phyloP scores from a whole-genome alignment of 2,329 filamentous ascomycete species.

The Cladophialophora yegresii region DNA sequence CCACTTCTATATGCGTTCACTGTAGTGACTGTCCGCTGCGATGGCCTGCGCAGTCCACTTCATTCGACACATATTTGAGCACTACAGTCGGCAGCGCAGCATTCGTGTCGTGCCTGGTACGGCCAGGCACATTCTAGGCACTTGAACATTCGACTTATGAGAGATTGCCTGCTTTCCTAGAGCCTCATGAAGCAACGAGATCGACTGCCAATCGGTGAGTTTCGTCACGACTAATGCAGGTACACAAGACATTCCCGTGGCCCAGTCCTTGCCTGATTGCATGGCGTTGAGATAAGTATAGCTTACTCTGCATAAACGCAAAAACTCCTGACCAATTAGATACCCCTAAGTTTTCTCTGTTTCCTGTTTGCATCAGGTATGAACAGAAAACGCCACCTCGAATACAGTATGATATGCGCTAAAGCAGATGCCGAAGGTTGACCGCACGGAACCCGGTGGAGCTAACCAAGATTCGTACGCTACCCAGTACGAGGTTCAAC shows the following conservation, averaged over 20 bases:
- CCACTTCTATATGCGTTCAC: constrained; percentile 10
- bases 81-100: background rate
- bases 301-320: constrained; percentile 14
- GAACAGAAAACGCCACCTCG: background rate
- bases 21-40: background rate
- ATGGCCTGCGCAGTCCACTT: background rate
- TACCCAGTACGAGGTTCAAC: too few species aligned
- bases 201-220: constrained; percentile 20
- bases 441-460: background rate
- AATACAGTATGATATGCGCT: background rate
- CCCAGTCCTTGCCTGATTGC: constrained; percentile 9
- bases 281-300: constrained; percentile 27
- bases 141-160: background rate
- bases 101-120: background rate
- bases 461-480: background rate
- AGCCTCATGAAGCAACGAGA: constrained; percentile 5
- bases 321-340: constrained; percentile 18
- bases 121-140: background rate
- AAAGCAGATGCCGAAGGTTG: background rate
- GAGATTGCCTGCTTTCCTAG: background rate
- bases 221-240: constrained; percentile 29
- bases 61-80: background rate
- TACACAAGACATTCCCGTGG: constrained; percentile 33
- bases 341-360: constrained; percentile 1
- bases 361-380: constrained; percentile 1